These are phyloP conservation scores for Phytophthora multivora DNA, from an alignment of 352 stramenopile species.

Conservation along the genomic window DNA sequence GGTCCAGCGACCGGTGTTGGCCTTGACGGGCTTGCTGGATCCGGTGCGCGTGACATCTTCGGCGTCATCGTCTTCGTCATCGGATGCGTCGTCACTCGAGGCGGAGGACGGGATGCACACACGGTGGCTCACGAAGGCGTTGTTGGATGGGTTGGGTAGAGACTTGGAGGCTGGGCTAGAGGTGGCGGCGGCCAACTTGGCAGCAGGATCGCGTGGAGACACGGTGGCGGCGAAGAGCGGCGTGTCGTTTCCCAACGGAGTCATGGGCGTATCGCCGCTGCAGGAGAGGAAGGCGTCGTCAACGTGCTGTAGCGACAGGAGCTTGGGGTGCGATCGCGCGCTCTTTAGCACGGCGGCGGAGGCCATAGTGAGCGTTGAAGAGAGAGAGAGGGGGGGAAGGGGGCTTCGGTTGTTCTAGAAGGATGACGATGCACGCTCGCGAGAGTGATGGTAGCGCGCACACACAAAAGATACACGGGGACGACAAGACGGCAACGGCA, in stretches of 20 bases:
- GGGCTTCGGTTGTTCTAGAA: constrained; percentile 38
- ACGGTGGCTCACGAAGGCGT: constrained; percentile 31
- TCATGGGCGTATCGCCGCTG: constrained; percentile 45
- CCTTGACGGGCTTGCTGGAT: constrained; percentile 49
- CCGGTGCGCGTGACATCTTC: constrained; percentile 21
- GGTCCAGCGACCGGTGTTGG: constrained; percentile 86
- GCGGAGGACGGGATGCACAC: constrained; percentile 30
- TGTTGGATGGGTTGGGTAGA: background rate
- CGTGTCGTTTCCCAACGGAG: constrained; percentile 40
- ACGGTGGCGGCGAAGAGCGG: constrained; percentile 39
- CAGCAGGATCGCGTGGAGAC: constrained; percentile 56
- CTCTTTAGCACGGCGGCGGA: constrained; percentile 41
- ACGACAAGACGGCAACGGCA: constrained; percentile 35
- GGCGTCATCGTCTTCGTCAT: constrained; percentile 39
- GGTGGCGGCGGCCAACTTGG: constrained; percentile 44
- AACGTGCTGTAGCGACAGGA: constrained; percentile 55
- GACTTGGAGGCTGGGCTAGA: constrained; percentile 12
- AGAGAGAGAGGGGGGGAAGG: constrained; percentile 13
- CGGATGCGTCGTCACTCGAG: constrained; percentile 37
- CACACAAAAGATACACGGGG: constrained; percentile 44
- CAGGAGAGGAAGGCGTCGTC: constrained; percentile 40
- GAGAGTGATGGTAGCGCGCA: constrained; percentile 36
- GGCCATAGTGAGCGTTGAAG: constrained; percentile 41
- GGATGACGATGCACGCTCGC: constrained; percentile 27
- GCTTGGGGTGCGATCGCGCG: constrained; percentile 45